Percentiles rank a stretch among this genome's conserved stretches.
Conservation (phyloP, 371 early-diverging fungal genomes). For the Furculomyces boomerangus region DNA sequence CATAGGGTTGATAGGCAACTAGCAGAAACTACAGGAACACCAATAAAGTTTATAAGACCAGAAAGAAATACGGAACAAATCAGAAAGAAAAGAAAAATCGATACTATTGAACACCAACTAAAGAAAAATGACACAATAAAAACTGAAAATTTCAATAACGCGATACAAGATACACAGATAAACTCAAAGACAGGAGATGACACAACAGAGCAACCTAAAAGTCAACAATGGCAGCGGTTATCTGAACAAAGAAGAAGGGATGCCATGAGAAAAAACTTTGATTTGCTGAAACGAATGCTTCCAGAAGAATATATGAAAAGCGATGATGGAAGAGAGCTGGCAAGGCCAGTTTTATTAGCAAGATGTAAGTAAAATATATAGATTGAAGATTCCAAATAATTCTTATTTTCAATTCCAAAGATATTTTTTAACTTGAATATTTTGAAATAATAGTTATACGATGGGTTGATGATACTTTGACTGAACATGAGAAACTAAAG, state of each 20-base stretch:
- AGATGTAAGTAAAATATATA: slow-evolving; percentile 5
- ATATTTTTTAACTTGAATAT: not conserved
- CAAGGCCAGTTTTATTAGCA: slow-evolving; percentile 21
- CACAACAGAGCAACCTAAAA: not conserved
- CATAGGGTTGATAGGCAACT: slow-evolving; percentile 24
- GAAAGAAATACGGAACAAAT: slow-evolving; percentile 4
- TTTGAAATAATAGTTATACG: slow-evolving; percentile 9
- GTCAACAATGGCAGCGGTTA: slow-evolving; percentile 21
- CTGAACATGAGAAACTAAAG: slow-evolving; percentile 22
- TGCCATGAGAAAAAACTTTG: slow-evolving; percentile 28
- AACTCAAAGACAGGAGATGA: not conserved
- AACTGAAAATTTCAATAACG: not conserved
- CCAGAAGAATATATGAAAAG: slow-evolving; percentile 22
- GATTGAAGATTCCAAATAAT: not conserved
- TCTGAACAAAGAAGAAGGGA: slow-evolving; percentile 24
- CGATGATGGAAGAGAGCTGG: slow-evolving; percentile 25
- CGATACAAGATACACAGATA: not conserved
- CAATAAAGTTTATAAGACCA: slow-evolving; percentile 21
- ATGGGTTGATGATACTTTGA: slow-evolving; percentile 25
- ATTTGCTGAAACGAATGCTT: slow-evolving; percentile 25
- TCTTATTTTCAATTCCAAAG: not conserved
- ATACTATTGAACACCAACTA: not conserved
- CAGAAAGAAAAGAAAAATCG: not conserved
- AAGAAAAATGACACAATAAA: not conserved
- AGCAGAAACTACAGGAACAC: slow-evolving; percentile 14